Percentiles rank a stretch among this genome's conserved stretches.
phyloP scores from a whole-genome alignment of 257 asterid genomes.

The Ilex asprella region DNA sequence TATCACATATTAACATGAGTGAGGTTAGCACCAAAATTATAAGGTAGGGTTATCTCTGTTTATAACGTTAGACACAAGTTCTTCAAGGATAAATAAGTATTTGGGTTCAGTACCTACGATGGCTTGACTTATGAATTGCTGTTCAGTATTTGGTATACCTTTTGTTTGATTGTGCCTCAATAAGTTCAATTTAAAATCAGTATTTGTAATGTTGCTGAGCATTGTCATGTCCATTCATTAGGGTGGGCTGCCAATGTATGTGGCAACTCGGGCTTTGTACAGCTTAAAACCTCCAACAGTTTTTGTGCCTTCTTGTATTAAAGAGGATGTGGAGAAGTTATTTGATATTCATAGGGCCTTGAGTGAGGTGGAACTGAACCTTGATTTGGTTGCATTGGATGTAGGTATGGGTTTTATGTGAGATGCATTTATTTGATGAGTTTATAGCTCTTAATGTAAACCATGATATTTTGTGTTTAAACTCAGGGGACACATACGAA shows the following conservation, averaged over 20 bases:
- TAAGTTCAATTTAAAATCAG: too few species aligned
- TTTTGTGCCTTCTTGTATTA: slow-evolving; percentile 81
- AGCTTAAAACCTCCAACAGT: slow-evolving; percentile 86
- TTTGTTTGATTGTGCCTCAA: too few species aligned
- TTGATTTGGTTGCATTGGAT: slow-evolving; percentile 79
- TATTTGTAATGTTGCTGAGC: slow-evolving; percentile 5
- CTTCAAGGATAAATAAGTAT: too few species aligned
- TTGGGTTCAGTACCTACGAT: too few species aligned
- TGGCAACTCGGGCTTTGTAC: slow-evolving; percentile 88
- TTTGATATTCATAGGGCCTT: slow-evolving; percentile 71
- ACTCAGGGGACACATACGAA: slow-evolving; percentile 93
- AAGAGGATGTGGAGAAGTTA: slow-evolving; percentile 72
- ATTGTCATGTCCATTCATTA: slow-evolving; percentile 28
- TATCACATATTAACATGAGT: too few species aligned
- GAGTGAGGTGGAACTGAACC: slow-evolving; percentile 74
- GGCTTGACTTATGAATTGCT: too few species aligned
- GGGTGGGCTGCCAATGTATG: slow-evolving; percentile 99
- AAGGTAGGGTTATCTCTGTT: too few species aligned
- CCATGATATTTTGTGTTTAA: slow-evolving; percentile 5
- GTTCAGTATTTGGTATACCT: too few species aligned
- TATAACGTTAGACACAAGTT: too few species aligned
- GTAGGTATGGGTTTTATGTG: slow-evolving; percentile 46
- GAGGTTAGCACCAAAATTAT: too few species aligned
- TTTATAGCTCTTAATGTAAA: slow-evolving; percentile 8
- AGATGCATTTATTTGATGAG: slow-evolving; percentile 1